These are phyloP conservation scores for Amanita jacksonii DNA, from an alignment of 768 basidiomycete genomes.

Conservation along the genomic window DNA sequence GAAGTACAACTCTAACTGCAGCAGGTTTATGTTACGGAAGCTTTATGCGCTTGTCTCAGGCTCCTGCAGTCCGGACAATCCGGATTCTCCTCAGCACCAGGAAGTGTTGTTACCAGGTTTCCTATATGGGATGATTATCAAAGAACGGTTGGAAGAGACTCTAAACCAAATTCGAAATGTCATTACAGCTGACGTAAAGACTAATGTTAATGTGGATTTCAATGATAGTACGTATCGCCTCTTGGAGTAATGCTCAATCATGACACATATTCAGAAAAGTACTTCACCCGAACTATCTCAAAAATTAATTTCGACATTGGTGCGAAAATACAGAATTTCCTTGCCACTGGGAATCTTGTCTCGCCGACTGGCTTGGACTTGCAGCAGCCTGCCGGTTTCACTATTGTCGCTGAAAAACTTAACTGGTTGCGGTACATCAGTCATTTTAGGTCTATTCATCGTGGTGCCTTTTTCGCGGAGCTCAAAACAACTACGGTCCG, in stretches of 20 bases:
- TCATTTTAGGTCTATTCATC: conserved; percentile 97
- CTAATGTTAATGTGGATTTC: conserved; percentile 79
- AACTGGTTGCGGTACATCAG: conserved; percentile 98
- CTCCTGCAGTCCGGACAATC: conserved; percentile 88
- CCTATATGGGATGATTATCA: conserved; percentile 95
- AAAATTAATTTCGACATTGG: conserved; percentile 92
- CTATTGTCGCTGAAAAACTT: conserved; percentile 96
- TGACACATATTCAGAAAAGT: conserved; percentile 45
- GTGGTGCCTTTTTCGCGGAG: conserved; percentile 98
- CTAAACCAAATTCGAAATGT: conserved; percentile 62
- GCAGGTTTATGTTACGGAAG: conserved; percentile 95
- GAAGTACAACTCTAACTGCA: conserved; percentile 6
- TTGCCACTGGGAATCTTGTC: conserved; percentile 93
- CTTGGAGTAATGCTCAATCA: neutral
- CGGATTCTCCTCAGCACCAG: conserved; percentile 98
- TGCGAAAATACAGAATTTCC: conserved; percentile 81
- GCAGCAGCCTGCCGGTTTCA: conserved; percentile 97
- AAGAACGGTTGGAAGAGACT: conserved; percentile 90
- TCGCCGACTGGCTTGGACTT: conserved; percentile 94
- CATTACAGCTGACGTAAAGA: conserved; percentile 66
- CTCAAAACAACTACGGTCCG: conserved; percentile 97
- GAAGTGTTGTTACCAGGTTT: conserved; percentile 92
- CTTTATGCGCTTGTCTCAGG: conserved; percentile 86
- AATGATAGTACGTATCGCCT: conserved; percentile 56
- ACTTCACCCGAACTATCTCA: conserved; percentile 64